Evolutionary conservation across 768 basidiomycete genomes (phyloP).

Genomic region (Tylopilus balloui): DNA sequence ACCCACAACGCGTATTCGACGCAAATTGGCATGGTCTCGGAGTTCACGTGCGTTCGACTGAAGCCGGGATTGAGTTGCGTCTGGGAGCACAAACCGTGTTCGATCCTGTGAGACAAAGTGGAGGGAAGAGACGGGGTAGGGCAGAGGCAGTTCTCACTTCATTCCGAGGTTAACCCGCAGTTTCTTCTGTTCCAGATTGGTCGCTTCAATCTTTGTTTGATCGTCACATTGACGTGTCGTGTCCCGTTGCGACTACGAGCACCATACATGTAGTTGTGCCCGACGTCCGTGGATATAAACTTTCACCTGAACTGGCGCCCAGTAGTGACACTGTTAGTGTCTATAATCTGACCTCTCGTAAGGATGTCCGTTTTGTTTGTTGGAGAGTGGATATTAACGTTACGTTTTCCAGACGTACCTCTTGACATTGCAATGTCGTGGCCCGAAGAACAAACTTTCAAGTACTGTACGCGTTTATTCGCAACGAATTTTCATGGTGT

Average conservation of each 20-base stretch:
- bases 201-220: conserved; percentile 66
- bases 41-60: conserved; percentile 66
- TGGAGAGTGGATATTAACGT: not conserved
- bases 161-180: conserved; percentile 1
- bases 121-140: conserved; percentile 53
- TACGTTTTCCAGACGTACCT: conserved; percentile 26
- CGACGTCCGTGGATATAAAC: conserved; percentile 35
- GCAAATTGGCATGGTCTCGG: conserved; percentile 90
- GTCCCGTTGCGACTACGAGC: conserved; percentile 68
- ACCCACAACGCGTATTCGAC: conserved; percentile 83
- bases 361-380: not conserved
- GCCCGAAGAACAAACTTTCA: conserved; percentile 46
- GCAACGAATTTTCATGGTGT: not conserved
- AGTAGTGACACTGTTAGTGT: conserved; percentile 34
- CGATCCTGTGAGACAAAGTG: conserved; percentile 62
- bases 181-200: conserved; percentile 52
- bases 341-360: conserved; percentile 51
- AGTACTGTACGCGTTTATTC: conserved; percentile 46
- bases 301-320: conserved; percentile 49
- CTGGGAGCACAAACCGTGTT: conserved; percentile 73
- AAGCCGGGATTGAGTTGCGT: conserved; percentile 57
- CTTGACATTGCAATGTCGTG: conserved; percentile 57
- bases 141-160: not conserved
- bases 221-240: conserved; percentile 54
- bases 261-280: conserved; percentile 48